Evolutionary conservation across 2,329 filamentous ascomycete genomes (phyloP).

Genomic region (Trichoderma asperellum): DNA sequence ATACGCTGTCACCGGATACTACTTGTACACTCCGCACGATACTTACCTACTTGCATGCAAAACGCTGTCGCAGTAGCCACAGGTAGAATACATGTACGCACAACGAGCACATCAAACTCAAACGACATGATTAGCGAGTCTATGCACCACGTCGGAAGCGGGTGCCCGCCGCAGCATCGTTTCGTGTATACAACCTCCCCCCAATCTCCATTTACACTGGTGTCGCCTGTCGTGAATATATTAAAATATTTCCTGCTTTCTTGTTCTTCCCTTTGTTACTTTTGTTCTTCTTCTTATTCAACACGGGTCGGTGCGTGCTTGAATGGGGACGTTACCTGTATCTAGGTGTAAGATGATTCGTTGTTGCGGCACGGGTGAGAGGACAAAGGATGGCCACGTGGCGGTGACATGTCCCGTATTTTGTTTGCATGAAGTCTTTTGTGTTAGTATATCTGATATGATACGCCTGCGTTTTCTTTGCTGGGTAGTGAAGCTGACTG

Average conservation of each 20-base stretch:
- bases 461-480: neutral
- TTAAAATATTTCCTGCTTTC: neutral
- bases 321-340: neutral
- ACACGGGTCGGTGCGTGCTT: neutral
- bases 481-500: neutral
- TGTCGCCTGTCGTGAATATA: neutral
- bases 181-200: slow-evolving; percentile 2
- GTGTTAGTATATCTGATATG: neutral
- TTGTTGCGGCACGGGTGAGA: neutral
- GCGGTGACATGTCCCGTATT: slow-evolving; percentile 4
- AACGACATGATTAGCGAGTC: neutral
- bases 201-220: neutral
- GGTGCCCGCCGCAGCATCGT: neutral
- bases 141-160: slow-evolving; percentile 11
- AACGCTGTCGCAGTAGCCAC: neutral
- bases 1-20: neutral
- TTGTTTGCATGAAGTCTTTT: neutral
- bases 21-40: slow-evolving; percentile 15
- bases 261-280: neutral
- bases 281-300: neutral
- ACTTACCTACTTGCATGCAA: neutral
- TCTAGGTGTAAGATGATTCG: neutral
- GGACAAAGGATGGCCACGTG: slow-evolving; percentile 8
- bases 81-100: neutral
- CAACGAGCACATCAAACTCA: neutral